phyloP scores from a whole-genome alignment of 176 grass and related monocot genomes.

The Avena eriantha region DNA sequence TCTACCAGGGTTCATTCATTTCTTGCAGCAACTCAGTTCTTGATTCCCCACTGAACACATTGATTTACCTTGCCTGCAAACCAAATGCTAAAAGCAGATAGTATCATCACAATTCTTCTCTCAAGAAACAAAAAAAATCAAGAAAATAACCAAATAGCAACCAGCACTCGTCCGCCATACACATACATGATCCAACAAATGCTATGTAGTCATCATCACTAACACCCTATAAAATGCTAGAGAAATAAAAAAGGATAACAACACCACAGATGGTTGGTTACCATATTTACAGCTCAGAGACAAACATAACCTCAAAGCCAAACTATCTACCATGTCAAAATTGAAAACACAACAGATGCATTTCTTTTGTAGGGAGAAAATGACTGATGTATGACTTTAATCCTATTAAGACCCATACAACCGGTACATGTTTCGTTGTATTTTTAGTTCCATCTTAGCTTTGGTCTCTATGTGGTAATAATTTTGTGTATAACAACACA shows the following conservation, averaged over 20 bases:
- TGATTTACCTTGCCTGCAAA: conserved; percentile 23
- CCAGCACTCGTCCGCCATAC: not conserved
- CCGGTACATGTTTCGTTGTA: not conserved
- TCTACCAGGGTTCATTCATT: conserved; percentile 49
- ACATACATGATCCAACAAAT: not conserved
- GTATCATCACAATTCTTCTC: too few relatives aligned
- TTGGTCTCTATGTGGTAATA: not conserved
- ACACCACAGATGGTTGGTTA: not conserved
- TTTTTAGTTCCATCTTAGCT: not conserved
- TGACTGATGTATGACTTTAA: not conserved
- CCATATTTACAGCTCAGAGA: not conserved
- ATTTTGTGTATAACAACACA: not conserved
- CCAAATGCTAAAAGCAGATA: conserved; percentile 1
- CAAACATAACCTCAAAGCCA: not conserved
- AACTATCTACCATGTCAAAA: not conserved
- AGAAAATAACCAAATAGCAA: not conserved
- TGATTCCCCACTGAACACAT: not conserved
- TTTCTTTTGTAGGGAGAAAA: not conserved
- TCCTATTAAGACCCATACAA: not conserved
- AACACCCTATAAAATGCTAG: not conserved
- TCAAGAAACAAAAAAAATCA: not conserved
- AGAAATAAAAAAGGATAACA: not conserved
- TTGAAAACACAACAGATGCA: not conserved
- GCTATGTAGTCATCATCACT: not conserved
- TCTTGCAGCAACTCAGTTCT: not conserved